phyloP scores from a whole-genome alignment of 1,139 yeast species.

The Kluyveromyces marxianus region DNA sequence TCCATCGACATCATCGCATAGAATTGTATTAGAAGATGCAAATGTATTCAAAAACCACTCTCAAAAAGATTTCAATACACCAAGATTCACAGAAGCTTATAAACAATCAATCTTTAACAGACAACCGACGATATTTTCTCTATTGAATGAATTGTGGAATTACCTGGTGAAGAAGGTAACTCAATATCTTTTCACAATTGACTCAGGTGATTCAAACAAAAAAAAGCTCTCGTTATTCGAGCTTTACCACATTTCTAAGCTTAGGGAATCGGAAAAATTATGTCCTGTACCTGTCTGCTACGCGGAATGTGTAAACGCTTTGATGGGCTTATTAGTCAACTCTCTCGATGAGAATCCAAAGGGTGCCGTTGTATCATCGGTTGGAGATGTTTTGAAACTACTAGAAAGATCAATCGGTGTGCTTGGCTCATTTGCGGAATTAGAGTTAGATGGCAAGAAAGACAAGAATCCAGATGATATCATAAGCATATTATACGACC shows the following conservation, averaged over 20 bases:
- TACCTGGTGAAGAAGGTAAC: conserved; percentile 10
- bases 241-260: conserved; percentile 24
- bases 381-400: conserved; percentile 51
- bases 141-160: conserved; percentile 12
- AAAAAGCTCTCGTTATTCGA: conserved; percentile 21
- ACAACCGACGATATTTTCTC: conserved; percentile 18
- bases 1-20: conserved; percentile 12
- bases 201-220: neutral
- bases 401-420: conserved; percentile 55
- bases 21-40: conserved; percentile 19
- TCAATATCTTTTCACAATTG: conserved; percentile 18
- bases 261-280: conserved; percentile 45
- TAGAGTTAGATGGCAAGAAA: conserved; percentile 17
- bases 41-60: conserved; percentile 15
- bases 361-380: conserved; percentile 43
- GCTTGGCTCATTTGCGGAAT: conserved; percentile 39
- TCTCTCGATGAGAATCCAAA: conserved; percentile 59
- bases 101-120: conserved; percentile 26
- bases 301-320: conserved; percentile 53
- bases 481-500: conserved; percentile 51
- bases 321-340: conserved; percentile 42
- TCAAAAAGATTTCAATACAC: conserved; percentile 2
- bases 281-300: conserved; percentile 57
- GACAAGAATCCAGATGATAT: conserved; percentile 28
- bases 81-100: conserved; percentile 12